phyloP scores from a whole-genome alignment of 768 basidiomycete genomes.

The Pisolithus sp. region DNA sequence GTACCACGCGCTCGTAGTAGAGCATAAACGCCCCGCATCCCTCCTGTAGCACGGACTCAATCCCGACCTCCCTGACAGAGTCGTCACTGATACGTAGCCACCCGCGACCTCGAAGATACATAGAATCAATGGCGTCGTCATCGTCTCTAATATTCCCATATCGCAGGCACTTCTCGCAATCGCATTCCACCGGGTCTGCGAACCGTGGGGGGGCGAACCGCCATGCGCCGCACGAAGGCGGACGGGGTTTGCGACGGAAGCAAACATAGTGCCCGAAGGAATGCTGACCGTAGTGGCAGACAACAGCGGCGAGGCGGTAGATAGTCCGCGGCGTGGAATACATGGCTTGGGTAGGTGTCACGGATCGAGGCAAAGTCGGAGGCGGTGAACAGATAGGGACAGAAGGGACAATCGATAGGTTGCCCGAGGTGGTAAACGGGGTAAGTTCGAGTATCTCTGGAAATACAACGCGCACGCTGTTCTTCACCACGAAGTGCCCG shows the following conservation, averaged over 20 bases:
- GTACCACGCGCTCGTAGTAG: constrained; percentile 77
- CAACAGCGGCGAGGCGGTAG: constrained; percentile 79
- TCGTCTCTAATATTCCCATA: constrained; percentile 56
- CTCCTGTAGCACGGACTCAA: constrained; percentile 68
- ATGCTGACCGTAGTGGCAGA: constrained; percentile 91
- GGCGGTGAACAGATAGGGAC: constrained; percentile 65
- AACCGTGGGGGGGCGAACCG: constrained; percentile 36
- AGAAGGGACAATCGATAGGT: constrained; percentile 63
- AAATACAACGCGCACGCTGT: constrained; percentile 73
- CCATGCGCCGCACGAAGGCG: constrained; percentile 30
- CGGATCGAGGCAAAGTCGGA: constrained; percentile 40
- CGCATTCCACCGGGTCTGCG: constrained; percentile 39
- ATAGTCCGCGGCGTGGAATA: constrained; percentile 55
- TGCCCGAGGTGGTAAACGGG: constrained; percentile 78
- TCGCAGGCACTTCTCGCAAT: constrained; percentile 39
- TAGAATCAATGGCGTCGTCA: constrained; percentile 31
- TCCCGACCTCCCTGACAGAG: constrained; percentile 65
- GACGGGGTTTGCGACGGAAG: constrained; percentile 75
- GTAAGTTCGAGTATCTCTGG: constrained; percentile 87
- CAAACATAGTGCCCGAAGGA: constrained; percentile 94
- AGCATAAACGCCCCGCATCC: constrained; percentile 82
- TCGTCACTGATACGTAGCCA: constrained; percentile 93
- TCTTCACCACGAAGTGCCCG: constrained; percentile 74
- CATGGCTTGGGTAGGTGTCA: constrained; percentile 51
- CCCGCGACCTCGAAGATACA: constrained; percentile 45